Evolutionary conservation across 2,329 filamentous ascomycete species (phyloP), one percentile per base, ranked within the genome.

Genomic region (Aspergillus sp.): DNA sequence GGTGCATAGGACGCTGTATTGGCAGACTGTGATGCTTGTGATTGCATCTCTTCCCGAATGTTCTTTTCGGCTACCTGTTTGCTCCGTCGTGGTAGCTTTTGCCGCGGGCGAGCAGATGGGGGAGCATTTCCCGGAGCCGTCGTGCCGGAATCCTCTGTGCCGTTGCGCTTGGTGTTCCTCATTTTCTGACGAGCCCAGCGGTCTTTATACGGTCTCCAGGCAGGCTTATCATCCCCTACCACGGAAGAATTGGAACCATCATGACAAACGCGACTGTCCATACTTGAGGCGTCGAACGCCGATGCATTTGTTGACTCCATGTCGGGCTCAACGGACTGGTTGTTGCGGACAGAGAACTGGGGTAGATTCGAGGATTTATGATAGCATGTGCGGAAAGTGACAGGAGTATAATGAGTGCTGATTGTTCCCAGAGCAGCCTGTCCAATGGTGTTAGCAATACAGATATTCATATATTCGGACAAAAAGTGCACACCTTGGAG

Each of bases 201-300:
- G 50, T 58, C 62, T 36, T 50, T 55, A 48, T 66, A 66, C 2
- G 67, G 66, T 32, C 65, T 63, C 67, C 67, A 69, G 41, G 58
- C 58, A 13, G 54, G 38, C 15, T 36, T 63, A 1, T 41, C 27
- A 38, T 60, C 41, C 49, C 30, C 32, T 15, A 44, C 27, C 57
- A 15, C 32, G 1, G 32, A 36, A 4, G 41, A 38, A 23, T 42
- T 54, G 13, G 44, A 41, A 10, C 50, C 41, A 17, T 23, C 21
- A 21, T 53, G 38, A 15, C 39, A 44, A 5, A 25, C 38, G 47
- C 55, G 54, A 54, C 60, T 54, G 19, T 62, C 57, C 15, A 47
- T 21, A 25, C 27, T 50, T 11, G 58, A 59, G 21, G 39, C 17
- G 32, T n/a, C 25, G 19, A 56, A 58, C n/a, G 10, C 53, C 10